phyloP scores from a whole-genome alignment of 2,329 filamentous ascomycete genomes.

The Lachnellula occidentalis region DNA sequence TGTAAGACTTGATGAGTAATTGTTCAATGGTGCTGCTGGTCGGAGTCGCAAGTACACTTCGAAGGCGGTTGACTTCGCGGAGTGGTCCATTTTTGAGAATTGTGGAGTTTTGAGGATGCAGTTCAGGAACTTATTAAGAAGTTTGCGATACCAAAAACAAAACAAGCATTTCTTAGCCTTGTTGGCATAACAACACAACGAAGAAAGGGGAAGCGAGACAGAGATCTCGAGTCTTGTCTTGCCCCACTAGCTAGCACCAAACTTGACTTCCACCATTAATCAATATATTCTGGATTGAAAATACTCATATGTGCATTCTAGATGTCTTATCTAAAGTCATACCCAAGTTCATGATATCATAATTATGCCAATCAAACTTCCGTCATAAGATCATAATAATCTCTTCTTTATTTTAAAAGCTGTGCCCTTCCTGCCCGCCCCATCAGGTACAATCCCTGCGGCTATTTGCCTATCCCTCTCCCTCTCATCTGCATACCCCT shows the following conservation, averaged over 20 bases:
- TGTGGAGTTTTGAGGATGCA: slow-evolving; percentile 49
- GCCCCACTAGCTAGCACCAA: too few species aligned
- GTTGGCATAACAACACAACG: neutral
- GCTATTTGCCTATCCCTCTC: slow-evolving; percentile 12
- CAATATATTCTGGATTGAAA: neutral
- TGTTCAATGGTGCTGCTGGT: slow-evolving; percentile 47
- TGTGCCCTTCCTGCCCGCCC: neutral
- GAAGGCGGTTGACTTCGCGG: slow-evolving; percentile 60
- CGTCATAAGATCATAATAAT: neutral
- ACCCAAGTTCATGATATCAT: slow-evolving; percentile 3
- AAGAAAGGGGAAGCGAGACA: too few species aligned
- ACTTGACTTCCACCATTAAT: too few species aligned
- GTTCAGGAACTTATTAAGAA: slow-evolving; percentile 30
- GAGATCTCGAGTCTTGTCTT: too few species aligned
- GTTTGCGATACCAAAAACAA: neutral
- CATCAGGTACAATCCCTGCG: neutral
- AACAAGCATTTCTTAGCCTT: neutral
- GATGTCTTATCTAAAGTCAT: neutral
- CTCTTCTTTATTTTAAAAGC: slow-evolving; percentile 3
- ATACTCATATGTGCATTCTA: neutral
- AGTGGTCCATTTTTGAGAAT: slow-evolving; percentile 40
- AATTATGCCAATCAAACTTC: neutral
- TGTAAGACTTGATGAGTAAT: slow-evolving; percentile 33
- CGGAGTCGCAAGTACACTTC: slow-evolving; percentile 86
- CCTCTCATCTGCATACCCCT: slow-evolving; percentile 34